A percentile compares a stretch with the other conserved stretches of the same genome.
Evolutionary conservation across 805 yeast species (phyloP).

Genomic region (Wickerhamiella dianesei): DNA sequence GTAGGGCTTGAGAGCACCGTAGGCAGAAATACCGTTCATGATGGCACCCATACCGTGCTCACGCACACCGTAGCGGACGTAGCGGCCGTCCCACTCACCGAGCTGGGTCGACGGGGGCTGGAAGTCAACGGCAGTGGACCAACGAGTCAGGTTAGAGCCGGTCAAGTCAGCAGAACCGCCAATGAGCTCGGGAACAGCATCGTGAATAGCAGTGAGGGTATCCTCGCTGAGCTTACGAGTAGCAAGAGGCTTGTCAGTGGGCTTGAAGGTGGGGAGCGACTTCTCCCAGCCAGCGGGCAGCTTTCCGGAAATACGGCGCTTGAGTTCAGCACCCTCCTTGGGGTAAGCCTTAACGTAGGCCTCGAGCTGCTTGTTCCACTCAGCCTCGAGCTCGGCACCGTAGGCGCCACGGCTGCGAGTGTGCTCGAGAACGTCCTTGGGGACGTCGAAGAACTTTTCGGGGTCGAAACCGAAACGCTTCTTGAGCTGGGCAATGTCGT

Average conservation of each 20-base stretch:
- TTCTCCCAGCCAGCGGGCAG: constrained; percentile 76
- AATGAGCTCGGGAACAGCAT: constrained; percentile 67
- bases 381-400: constrained; percentile 54
- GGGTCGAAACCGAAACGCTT: constrained; percentile 79
- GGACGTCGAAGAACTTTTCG: constrained; percentile 60
- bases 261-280: constrained; percentile 63
- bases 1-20: constrained; percentile 69
- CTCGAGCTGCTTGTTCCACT: constrained; percentile 59
- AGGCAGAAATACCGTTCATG: constrained; percentile 93
- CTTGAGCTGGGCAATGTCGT: constrained; percentile 81
- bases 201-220: constrained; percentile 49
- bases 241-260: constrained; percentile 72
- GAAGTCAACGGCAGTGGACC: constrained; percentile 75
- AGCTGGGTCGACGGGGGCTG: constrained; percentile 70
- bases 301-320: constrained; percentile 62
- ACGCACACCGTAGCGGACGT: constrained; percentile 95
- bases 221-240: constrained; percentile 88
- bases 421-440: constrained; percentile 66
- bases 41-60: constrained; percentile 99
- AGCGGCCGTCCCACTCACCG: constrained; percentile 85
- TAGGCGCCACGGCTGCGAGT: constrained; percentile 41
- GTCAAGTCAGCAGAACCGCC: constrained; percentile 99
- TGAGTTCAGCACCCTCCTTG: constrained; percentile 60
- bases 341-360: constrained; percentile 60
- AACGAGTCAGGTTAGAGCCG: constrained; percentile 89